phyloP scores from a whole-genome alignment of 2,329 filamentous ascomycete genomes.

The Alternaria infectoria region DNA sequence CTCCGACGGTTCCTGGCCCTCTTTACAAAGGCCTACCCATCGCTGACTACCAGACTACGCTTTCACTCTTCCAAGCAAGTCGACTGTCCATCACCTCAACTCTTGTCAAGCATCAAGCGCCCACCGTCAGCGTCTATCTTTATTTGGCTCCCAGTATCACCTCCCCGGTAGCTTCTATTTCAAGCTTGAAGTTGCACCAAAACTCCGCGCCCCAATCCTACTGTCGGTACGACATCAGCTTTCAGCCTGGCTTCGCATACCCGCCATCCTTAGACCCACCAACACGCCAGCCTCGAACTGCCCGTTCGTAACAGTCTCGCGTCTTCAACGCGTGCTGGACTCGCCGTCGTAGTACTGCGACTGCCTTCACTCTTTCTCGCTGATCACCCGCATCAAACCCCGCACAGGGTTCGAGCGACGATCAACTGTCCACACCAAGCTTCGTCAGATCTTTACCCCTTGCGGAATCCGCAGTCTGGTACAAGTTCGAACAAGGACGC shows the following conservation, averaged over 20 bases:
- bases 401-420: constrained; percentile 38
- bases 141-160: constrained; percentile 38
- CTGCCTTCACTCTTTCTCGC: constrained; percentile 27
- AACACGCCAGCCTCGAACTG: constrained; percentile 27
- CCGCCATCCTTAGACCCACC: constrained; percentile 34
- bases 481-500: neutral
- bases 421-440: constrained; percentile 32
- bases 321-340: constrained; percentile 32
- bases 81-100: constrained; percentile 33
- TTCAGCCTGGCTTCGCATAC: constrained; percentile 45
- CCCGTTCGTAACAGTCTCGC: constrained; percentile 34
- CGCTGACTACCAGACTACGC: constrained; percentile 32
- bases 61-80: constrained; percentile 39
- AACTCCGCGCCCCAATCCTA: constrained; percentile 43
- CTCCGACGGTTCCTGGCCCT: constrained; percentile 43
- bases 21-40: constrained; percentile 42
- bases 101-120: constrained; percentile 22
- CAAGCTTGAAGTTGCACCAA: constrained; percentile 41
- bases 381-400: constrained; percentile 43
- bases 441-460: constrained; percentile 35
- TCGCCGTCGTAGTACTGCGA: constrained; percentile 32
- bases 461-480: neutral
- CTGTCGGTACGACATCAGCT: constrained; percentile 42
- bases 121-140: constrained; percentile 35
- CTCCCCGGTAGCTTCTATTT: constrained; percentile 42